phyloP scores from a whole-genome alignment of 2,329 filamentous ascomycete genomes.

The Botrytis paeoniae region DNA sequence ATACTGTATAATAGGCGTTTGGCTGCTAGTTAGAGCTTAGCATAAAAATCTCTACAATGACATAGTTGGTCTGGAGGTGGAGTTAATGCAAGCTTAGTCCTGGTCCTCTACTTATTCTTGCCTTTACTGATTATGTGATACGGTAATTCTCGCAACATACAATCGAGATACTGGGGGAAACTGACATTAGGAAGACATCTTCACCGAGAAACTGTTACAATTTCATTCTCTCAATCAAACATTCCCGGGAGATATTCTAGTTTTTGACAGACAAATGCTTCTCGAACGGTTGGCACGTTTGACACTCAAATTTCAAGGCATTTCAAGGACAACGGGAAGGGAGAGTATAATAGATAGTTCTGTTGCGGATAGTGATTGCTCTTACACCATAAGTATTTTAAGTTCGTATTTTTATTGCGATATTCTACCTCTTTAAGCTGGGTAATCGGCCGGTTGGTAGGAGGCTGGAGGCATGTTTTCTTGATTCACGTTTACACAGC shows the following conservation, averaged over 20 bases:
- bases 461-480: neutral
- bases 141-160: neutral
- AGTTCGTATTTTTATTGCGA: neutral
- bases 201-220: neutral
- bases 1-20: constrained; percentile 41
- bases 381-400: neutral
- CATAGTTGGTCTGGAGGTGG: constrained; percentile 17
- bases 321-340: neutral
- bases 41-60: constrained; percentile 23
- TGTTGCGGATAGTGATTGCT: neutral
- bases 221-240: neutral
- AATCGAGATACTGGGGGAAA: neutral
- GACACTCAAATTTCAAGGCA: neutral
- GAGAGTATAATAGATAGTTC: neutral
- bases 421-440: neutral
- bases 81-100: constrained; percentile 20
- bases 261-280: neutral
- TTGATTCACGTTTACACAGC: neutral
- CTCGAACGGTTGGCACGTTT: neutral
- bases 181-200: neutral
- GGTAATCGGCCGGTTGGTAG: neutral
- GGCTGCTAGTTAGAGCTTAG: constrained; percentile 27
- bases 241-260: neutral
- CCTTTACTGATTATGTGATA: neutral
- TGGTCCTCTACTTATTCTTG: neutral